Conservation (phyloP, 371 early-diverging fungal species). For the Saksenaea vasiformis region DNA sequence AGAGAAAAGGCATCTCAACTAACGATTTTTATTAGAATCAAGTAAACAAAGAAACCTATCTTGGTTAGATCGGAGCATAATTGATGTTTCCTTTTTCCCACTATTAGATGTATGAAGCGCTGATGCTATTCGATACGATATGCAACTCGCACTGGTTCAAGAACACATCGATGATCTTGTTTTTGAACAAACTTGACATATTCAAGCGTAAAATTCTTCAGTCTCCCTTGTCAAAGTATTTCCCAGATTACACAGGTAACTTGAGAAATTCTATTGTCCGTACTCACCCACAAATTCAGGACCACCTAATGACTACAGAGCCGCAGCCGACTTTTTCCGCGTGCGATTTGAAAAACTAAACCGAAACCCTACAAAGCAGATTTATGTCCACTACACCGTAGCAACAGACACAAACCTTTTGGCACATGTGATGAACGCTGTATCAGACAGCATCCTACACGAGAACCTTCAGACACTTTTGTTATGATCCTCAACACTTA, state of each 20-base stretch:
- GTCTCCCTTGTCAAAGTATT: slow-evolving; percentile 66
- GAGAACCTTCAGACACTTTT: slow-evolving; percentile 37
- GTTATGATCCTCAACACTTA: slow-evolving; percentile 14
- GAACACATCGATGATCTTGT: slow-evolving; percentile 79
- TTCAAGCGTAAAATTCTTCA: slow-evolving; percentile 72
- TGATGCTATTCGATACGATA: slow-evolving; percentile 74
- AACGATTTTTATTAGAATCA: not conserved
- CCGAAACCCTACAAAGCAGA: slow-evolving; percentile 42
- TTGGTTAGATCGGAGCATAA: not conserved
- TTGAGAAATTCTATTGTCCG: not conserved
- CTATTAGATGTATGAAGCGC: slow-evolving; percentile 50
- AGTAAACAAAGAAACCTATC: not conserved
- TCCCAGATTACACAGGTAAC: slow-evolving; percentile 70
- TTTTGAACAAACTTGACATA: slow-evolving; percentile 84
- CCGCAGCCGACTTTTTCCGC: slow-evolving; percentile 27
- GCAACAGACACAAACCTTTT: slow-evolving; percentile 56
- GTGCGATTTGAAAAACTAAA: slow-evolving; percentile 21
- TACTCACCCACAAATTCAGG: slow-evolving; percentile 2
- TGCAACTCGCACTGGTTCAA: slow-evolving; percentile 80
- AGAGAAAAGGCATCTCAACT: not conserved
- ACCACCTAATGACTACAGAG: slow-evolving; percentile 21
- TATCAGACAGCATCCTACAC: slow-evolving; percentile 53
- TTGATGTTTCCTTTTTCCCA: not conserved
- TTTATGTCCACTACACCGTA: slow-evolving; percentile 57
- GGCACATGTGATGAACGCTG: slow-evolving; percentile 52